Base-by-base conservation (phyloP, 495 filamentous ascomycete species). In the Chaetomium fimeti region DNA sequence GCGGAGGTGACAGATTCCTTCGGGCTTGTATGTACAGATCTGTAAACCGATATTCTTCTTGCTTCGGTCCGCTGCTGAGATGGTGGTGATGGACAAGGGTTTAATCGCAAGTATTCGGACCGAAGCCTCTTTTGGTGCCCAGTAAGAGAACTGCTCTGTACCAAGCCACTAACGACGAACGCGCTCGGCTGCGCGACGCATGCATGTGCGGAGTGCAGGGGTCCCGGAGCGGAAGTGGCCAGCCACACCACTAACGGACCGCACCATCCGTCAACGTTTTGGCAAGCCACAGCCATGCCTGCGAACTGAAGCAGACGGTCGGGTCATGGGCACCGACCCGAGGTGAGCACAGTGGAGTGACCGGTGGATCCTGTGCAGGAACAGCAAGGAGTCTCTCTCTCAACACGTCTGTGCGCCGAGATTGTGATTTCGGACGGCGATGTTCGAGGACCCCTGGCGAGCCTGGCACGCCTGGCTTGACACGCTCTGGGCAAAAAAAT, bases 81-180 rank as follows among this genome's bases (percentile, higher is more conserved):
- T 49, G 18, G n/a, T 56, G n/a, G 53, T 53, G 42, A 32, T 36
- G 16, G 11, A 32, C 62, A 57, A 32, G 59, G 63, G 68, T 38
- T 57, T 66, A 60, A 68, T 69, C 59, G 57, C 65, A 61, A 66
- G 63, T 64, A 73, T 68, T 73, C 71, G 71, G 71, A 66, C 71
- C 71, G 69, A 73, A 56, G 28, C 57, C 63, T 59, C 52, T 62
- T 62, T 61, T 42, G 51, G 52, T 42, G 57, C 29, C 54, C 54
- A 67, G 58, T 63, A 2, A 24, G 51, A 40, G 42, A 54, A 52
- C 56, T 25, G n/a, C 36, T 28, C 36, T n/a, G 32, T 12, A 25
- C 18, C 27, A 64, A 65, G 65, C 60, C 68, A 48, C 68, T 48
- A 56, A 65, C 32, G 32, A 29, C 29, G 9, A 28, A 32, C 51